Percentiles rank a stretch among this genome's conserved stretches.
Conservation (phyloP, 306 rosid genomes). For the Myrica gale region DNA sequence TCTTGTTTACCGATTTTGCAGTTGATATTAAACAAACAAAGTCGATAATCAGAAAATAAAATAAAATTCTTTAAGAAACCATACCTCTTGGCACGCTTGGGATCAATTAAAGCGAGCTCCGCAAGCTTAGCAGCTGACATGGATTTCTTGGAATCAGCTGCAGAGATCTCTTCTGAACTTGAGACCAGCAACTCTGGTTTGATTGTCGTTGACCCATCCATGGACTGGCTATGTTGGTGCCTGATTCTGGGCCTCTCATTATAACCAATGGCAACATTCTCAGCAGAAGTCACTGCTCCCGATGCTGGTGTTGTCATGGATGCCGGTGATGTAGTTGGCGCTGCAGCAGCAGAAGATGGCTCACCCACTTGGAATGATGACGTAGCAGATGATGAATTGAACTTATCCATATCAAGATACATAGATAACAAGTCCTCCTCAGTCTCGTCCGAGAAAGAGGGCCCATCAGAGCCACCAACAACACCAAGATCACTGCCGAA, state of each 20-base stretch:
- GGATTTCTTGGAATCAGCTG: conserved; percentile 75
- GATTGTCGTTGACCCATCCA: conserved; percentile 89
- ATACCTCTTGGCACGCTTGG: conserved; percentile 96
- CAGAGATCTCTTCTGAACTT: conserved; percentile 65
- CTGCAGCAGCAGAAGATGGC: conserved; percentile 43
- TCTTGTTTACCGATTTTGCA: not conserved
- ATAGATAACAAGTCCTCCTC: conserved; percentile 87
- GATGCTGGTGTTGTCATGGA: conserved; percentile 13
- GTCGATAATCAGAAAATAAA: too few species aligned
- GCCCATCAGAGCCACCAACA: conserved; percentile 86
- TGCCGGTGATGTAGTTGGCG: conserved; percentile 11
- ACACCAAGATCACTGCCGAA: conserved; percentile 94
- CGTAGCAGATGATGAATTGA: conserved; percentile 79
- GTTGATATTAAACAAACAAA: not conserved
- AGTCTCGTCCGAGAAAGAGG: conserved; percentile 84
- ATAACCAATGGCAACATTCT: conserved; percentile 36
- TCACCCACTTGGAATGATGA: conserved; percentile 67
- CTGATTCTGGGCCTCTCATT: conserved; percentile 79
- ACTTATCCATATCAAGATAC: conserved; percentile 96
- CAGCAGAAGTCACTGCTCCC: conserved; percentile 46
- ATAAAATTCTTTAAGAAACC: conserved; percentile 5
- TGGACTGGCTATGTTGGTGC: conserved; percentile 96
- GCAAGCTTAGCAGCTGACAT: conserved; percentile 88
- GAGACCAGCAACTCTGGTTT: conserved; percentile 77
- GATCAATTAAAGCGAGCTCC: conserved; percentile 86